Base-by-base conservation (phyloP, 83 land plant species). In the Larix sibirica region DNA sequence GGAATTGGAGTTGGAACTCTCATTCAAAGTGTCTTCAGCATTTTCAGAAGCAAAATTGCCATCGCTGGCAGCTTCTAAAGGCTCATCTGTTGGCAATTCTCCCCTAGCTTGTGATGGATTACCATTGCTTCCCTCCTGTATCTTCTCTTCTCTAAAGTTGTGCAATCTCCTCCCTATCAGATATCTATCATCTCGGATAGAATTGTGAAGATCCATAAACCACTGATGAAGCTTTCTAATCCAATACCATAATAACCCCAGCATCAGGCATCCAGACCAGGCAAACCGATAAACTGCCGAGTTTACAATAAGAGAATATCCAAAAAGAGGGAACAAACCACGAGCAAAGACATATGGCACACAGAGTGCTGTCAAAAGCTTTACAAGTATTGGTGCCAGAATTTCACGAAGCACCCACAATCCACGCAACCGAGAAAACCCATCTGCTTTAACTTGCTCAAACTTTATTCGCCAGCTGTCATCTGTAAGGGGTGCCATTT, bases 201-300 rank as follows among this genome's bases (percentile, higher is more conserved):
- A 89, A 71, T 96, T 95, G 83, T 96, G 99, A 42, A 96, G 96
- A 75, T 93, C 96, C 38, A 94, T 92, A 84, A 95, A 88, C 97
- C 97, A 93, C 14, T 91, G 90, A 79, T 93, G 97, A 86, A 96
- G 90, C 42, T 91, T 83, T 85, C 85, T 90, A 21, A 91, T 90
- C 68, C 99, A 92, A 84, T 92, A 97, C 85, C 88, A 95, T 60
- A 91, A 26, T 68, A 89, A 12, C 58, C 92, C 89, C 20, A 97
- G 69, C 58, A 86, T 24, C 20, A 97, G 95, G 79, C 95, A 97
- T 10, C 95, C 98, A 59, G 92, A 80, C 99, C 99, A 97, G 0
- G 99, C 95, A 82, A 95, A 97, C 23, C 99, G 90, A 81, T 97
- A 95, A 9, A 95, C 98, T 23, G 95, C 98, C 36, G 99, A 97